phyloP scores from a whole-genome alignment of 129 eudicot species.

The Erigeron canadensis region DNA sequence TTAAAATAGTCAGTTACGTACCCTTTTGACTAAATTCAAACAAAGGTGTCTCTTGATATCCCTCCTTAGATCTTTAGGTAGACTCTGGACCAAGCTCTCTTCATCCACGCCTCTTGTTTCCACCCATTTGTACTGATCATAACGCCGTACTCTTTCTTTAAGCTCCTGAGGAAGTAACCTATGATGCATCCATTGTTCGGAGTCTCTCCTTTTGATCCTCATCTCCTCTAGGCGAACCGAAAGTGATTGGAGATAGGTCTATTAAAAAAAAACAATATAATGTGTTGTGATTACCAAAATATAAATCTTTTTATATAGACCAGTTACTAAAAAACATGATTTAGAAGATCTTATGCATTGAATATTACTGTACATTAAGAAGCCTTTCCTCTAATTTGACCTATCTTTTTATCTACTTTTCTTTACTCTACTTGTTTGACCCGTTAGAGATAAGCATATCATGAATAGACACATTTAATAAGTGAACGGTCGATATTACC shows the following conservation, averaged over 20 bases:
- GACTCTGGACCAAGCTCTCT: conserved; percentile 81
- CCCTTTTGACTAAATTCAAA: conserved; percentile 82
- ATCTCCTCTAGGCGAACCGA: conserved; percentile 90
- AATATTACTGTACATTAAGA: neutral
- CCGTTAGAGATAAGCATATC: neutral
- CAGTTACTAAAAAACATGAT: neutral
- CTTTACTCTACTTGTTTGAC: neutral
- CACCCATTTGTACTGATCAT: conserved; percentile 89
- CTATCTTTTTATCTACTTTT: neutral
- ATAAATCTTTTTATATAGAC: neutral
- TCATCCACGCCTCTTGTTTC: conserved; percentile 97
- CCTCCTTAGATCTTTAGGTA: conserved; percentile 89
- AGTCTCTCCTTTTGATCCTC: conserved; percentile 85
- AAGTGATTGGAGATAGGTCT: conserved; percentile 92
- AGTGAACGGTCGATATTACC: neutral
- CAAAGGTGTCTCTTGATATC: conserved; percentile 95
- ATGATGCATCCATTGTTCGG: conserved; percentile 99
- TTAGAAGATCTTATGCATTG: neutral
- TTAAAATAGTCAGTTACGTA: too few species aligned
- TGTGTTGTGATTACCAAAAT: neutral
- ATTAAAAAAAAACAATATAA: conserved; percentile 29
- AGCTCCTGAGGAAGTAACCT: conserved; percentile 86
- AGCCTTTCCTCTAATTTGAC: neutral
- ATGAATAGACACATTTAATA: neutral
- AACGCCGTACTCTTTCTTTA: conserved; percentile 81